Evolutionary conservation across 495 filamentous ascomycete species (phyloP), one percentile per base, ranked within the genome.

Genomic region (Articulospora tetracladia): DNA sequence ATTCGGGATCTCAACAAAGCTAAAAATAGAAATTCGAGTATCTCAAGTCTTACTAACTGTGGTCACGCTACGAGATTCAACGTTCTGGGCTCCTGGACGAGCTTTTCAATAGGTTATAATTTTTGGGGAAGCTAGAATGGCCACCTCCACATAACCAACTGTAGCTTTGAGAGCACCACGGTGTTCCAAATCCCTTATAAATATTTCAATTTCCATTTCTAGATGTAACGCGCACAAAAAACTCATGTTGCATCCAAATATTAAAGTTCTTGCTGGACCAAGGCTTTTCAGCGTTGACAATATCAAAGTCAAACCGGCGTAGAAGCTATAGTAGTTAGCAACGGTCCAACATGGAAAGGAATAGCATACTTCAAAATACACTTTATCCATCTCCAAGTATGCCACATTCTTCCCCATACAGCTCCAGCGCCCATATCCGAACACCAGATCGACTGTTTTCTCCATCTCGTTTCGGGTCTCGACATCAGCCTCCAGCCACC

Each of bases 341-440:
- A 25, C 11, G 20, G 20, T 22, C 20, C 47, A 22, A 25, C 11
- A 24, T 50, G 25, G 20, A 24, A 50, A 50, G 13, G 20, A 50
- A 74, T 74, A 22, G 69, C 69, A 13, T 53, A 82, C 78, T 79
- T 85, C 80, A 30, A 83, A 73, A 50, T 83, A 70, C 1, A 77
- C 64, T 70, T 86, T 86, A 36, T 75, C 73, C 22, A 82, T 58
- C 67, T 83, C 76, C 27, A 80, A 8, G 47, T 69, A 67, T 1
- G 75, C 77, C n/a, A 80, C 54, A 15, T 59, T 57, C 67, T 79
- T 76, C n/a, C 77, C 77, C 22, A 73, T 63, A 48, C 76, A 80
- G 24, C 58, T 58, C 64, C 65, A 79, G 15, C 73, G 66, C 6
- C 77, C 77, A 44, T 72, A 66, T 6, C 74, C 74, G 15, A 36